These are phyloP conservation scores for Corchorus olitorius DNA, from an alignment of 345 rosid genomes.

Conservation along the genomic window DNA sequence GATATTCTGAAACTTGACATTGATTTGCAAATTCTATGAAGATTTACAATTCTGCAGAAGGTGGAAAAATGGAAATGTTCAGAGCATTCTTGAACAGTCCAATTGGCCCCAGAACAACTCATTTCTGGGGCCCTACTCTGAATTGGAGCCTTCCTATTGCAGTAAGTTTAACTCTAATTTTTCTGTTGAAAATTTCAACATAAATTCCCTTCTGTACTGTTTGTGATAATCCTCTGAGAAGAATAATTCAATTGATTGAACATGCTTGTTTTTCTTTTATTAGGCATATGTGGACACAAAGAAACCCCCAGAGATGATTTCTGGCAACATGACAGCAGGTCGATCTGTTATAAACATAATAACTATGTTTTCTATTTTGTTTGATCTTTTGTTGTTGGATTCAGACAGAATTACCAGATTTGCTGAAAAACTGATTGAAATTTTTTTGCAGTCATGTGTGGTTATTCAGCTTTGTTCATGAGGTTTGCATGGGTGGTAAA, in stretches of 20 bases:
- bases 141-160: constrained; percentile 49
- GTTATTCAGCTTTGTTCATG: constrained; percentile 54
- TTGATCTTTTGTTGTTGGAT: neutral
- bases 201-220: neutral
- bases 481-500: constrained; percentile 62
- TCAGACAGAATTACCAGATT: too few relatives aligned
- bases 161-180: constrained; percentile 24
- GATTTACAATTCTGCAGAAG: neutral
- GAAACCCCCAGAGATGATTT: constrained; percentile 43
- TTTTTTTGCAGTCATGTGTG: constrained; percentile 42
- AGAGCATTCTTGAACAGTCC: constrained; percentile 45
- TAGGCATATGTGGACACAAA: constrained; percentile 36
- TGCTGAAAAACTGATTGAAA: neutral
- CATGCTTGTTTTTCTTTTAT: neutral
- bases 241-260: neutral
- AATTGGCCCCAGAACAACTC: constrained; percentile 57
- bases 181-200: neutral
- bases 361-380: neutral
- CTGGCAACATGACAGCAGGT: constrained; percentile 43
- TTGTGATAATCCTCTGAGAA: neutral
- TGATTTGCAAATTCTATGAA: neutral
- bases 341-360: neutral
- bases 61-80: constrained; percentile 13
- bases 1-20: too few relatives aligned
- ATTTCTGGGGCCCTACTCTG: constrained; percentile 58